These are phyloP conservation scores for Hygrocybe punicea DNA, from an alignment of 768 basidiomycete genomes.

Conservation along the genomic window DNA sequence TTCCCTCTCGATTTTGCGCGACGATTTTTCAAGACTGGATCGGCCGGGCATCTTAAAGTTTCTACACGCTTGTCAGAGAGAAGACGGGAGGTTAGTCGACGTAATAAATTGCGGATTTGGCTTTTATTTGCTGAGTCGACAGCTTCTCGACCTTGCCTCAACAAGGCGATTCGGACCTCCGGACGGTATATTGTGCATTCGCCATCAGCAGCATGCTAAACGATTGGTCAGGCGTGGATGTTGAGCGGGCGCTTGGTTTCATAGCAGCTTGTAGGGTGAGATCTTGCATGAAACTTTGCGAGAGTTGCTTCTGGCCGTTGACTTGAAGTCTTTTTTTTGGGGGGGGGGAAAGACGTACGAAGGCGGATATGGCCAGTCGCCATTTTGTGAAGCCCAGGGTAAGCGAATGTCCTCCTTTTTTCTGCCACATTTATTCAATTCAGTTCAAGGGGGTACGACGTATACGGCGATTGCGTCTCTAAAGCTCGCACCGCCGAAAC, in stretches of 20 bases:
- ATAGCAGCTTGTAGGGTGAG: conserved; percentile 71
- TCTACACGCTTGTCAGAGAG: conserved; percentile 66
- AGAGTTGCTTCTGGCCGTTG: no score
- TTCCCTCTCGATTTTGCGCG: conserved; percentile 80
- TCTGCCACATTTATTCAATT: neutral
- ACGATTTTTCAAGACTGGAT: conserved; percentile 73
- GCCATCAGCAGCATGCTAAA: conserved; percentile 74
- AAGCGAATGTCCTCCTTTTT: conserved; percentile 10
- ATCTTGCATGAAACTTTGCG: conserved; percentile 10
- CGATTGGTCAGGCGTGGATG: conserved; percentile 74
- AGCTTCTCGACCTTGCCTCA: conserved; percentile 74
- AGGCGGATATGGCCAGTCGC: conserved; percentile 85
- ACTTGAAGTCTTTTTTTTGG: no score
- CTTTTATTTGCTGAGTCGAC: conserved; percentile 2
- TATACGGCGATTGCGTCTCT: conserved; percentile 86
- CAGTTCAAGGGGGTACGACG: conserved; percentile 75
- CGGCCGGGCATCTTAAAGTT: conserved; percentile 63
- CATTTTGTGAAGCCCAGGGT: conserved; percentile 85
- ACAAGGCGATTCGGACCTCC: conserved; percentile 70
- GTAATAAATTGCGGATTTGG: neutral
- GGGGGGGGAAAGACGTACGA: conserved; percentile 97
- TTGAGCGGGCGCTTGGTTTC: conserved; percentile 57
- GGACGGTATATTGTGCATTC: conserved; percentile 85
- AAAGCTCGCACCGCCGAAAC: conserved; percentile 42
- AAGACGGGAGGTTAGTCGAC: conserved; percentile 73